Percentiles rank a stretch among this genome's conserved stretches.
Conservation (phyloP, 2,329 filamentous ascomycete genomes). For the Coniochaeta pulveracea region DNA sequence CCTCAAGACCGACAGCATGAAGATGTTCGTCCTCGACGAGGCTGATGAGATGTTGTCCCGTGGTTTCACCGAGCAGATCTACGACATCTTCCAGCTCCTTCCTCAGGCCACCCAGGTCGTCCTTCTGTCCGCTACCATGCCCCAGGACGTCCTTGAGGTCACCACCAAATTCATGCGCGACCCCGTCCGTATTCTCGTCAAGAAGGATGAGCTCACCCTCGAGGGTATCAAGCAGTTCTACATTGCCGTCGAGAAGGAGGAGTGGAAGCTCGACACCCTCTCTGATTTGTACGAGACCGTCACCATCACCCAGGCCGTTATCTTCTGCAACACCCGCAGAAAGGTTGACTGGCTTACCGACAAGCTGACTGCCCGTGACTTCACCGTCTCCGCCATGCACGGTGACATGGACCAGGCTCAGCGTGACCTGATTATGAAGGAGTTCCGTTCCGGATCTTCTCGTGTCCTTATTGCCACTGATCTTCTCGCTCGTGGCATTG, state of each 20-base stretch:
- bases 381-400: slow-evolving; percentile 99
- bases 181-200: slow-evolving; percentile 96
- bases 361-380: slow-evolving; percentile 96
- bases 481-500: slow-evolving; percentile 96
- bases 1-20: slow-evolving; percentile 95
- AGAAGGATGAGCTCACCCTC: slow-evolving; percentile 98
- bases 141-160: slow-evolving; percentile 97
- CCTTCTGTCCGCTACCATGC: slow-evolving; percentile 95
- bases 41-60: slow-evolving; percentile 99
- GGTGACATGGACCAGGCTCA: slow-evolving; percentile 98
- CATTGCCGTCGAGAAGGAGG: slow-evolving; percentile 99
- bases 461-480: slow-evolving; percentile 98
- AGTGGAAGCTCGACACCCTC: slow-evolving; percentile 99
- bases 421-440: slow-evolving; percentile 99
- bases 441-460: slow-evolving; percentile 97
- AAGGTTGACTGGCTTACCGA: slow-evolving; percentile 99
- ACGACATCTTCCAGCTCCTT: slow-evolving; percentile 99
- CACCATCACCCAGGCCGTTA: slow-evolving; percentile 98
- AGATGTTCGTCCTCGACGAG: slow-evolving; percentile 99
- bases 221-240: slow-evolving; percentile 99
- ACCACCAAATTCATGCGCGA: slow-evolving; percentile 99
- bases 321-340: slow-evolving; percentile 99
- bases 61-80: slow-evolving; percentile 99
- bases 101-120: slow-evolving; percentile 98
- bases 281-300: slow-evolving; percentile 98